Evolutionary conservation across 2,329 filamentous ascomycete species (phyloP), one percentile per base, ranked within the genome.

Genomic region (Fusarium mangiferae): DNA sequence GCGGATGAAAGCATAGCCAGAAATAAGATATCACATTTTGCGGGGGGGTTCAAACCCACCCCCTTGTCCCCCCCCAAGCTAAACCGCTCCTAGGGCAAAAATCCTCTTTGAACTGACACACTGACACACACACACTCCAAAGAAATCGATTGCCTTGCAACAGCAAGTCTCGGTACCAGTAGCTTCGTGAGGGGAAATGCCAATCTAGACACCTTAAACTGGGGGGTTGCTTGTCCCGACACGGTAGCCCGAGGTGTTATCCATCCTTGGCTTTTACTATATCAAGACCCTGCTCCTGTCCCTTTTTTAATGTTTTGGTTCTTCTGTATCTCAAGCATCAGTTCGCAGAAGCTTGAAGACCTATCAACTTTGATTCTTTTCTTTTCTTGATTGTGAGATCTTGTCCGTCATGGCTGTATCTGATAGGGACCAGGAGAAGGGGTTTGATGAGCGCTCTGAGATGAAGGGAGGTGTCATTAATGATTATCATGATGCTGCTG

Each of bases 351-450:
- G 45, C 65, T 69, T 62, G 26, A 33, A 46, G 55, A 46, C 26
- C 57, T 33, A 24, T 30, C 49, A 15, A 22, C 66, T 70, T 42
- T 24, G 35, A 36, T 17, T 36, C 35, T 36, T 17, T 36, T 36
- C 35, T 17, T 15, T 36, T 36, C 15, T 36, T 36, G 15, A 17
- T 35, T 36, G 35, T 15, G 18, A 36, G 30, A 46, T 22, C 30
- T 54, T 55, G 22, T 10, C 42, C n/a, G 65, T 36, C 59, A 78
- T 78, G 73, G 46, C 66, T 44, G 24, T 55, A 41, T 77, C 75
- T 52, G 75, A 78, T 61, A 72, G 56, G 59, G 76, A 77, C 46
- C 70, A 74, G 49, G 73, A 75, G 51, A 75, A 75, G 63, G 75
- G 72, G 26, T 62, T 70, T 42, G 72, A 78, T 46, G 68, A 72